These are phyloP conservation scores for Lipomyces lipofer DNA, from an alignment of 805 yeast species.

Conservation along the genomic window DNA sequence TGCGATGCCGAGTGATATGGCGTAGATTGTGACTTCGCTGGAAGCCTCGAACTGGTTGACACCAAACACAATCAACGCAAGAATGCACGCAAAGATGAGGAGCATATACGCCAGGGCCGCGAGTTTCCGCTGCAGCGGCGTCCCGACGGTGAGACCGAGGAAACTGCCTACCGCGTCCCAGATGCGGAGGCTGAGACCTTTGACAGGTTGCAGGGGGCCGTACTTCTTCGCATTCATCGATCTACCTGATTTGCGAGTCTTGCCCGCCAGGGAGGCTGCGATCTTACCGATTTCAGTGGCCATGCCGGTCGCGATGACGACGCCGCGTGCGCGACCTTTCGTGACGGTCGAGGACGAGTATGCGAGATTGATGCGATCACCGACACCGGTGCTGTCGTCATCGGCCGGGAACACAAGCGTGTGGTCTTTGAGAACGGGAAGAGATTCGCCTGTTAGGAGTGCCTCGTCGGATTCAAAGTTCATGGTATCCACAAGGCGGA, in stretches of 20 bases:
- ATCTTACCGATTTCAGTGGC: slow-evolving; percentile 73
- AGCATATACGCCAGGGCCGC: slow-evolving; percentile 74
- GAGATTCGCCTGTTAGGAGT: slow-evolving; percentile 63
- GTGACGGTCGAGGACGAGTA: slow-evolving; percentile 67
- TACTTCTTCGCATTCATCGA: slow-evolving; percentile 26
- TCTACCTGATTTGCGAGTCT: slow-evolving; percentile 22
- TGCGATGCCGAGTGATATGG: slow-evolving; percentile 79
- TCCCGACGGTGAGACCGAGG: slow-evolving; percentile 74
- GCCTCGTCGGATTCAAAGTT: slow-evolving; percentile 76
- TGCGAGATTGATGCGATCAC: slow-evolving; percentile 73
- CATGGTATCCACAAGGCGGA: slow-evolving; percentile 56
- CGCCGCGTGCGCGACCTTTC: slow-evolving; percentile 73
- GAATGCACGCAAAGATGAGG: slow-evolving; percentile 75
- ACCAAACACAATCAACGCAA: slow-evolving; percentile 85
- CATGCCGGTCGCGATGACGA: slow-evolving; percentile 68
- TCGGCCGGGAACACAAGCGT: slow-evolving; percentile 43
- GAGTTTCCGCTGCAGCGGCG: slow-evolving; percentile 75
- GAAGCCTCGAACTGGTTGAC: slow-evolving; percentile 75
- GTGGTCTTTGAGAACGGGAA: slow-evolving; percentile 60
- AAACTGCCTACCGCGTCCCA: slow-evolving; percentile 63
- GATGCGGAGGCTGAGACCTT: slow-evolving; percentile 50
- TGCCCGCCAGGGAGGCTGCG: slow-evolving; percentile 45
- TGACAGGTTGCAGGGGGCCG: slow-evolving; percentile 28
- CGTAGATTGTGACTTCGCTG: slow-evolving; percentile 80
- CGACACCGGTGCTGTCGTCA: slow-evolving; percentile 52